Evolutionary conservation across 495 filamentous ascomycete genomes (phyloP).

Genomic region (Aspergillus nanangensis): DNA sequence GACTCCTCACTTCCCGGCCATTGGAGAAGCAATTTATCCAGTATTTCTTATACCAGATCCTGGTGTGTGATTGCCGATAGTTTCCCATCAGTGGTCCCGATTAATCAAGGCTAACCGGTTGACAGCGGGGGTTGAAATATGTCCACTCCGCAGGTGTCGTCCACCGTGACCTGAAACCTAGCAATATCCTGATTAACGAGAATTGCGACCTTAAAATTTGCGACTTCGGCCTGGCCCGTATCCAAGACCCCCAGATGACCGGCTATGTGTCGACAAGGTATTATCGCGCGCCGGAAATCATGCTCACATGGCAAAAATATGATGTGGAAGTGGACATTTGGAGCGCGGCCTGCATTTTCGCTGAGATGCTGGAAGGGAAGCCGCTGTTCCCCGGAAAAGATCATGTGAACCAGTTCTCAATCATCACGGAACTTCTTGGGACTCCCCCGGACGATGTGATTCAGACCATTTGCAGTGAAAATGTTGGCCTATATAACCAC

Average conservation of each 20-base stretch:
- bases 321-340: constrained; percentile 99
- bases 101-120: constrained; percentile 25
- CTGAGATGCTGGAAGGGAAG: constrained; percentile 98
- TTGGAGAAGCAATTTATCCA: constrained; percentile 99
- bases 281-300: constrained; percentile 97
- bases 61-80: constrained; percentile 50
- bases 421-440: constrained; percentile 95
- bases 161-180: constrained; percentile 94
- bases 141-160: constrained; percentile 98
- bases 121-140: constrained; percentile 93
- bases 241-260: constrained; percentile 99
- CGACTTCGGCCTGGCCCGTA: constrained; percentile 94
- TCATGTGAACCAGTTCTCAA: constrained; percentile 98
- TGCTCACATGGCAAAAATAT: constrained; percentile 99
- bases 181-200: constrained; percentile 98
- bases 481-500: too few species aligned
- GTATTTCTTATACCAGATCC: constrained; percentile 98
- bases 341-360: constrained; percentile 98
- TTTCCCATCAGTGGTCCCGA: not conserved
- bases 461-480: constrained; percentile 96
- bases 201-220: constrained; percentile 99
- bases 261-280: constrained; percentile 98
- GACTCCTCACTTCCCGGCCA: constrained; percentile 89
- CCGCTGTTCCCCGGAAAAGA: constrained; percentile 98
- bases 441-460: constrained; percentile 99